Base-by-base conservation (phyloP, 371 early-diverging fungal species). In the Umbelopsis sp. region DNA sequence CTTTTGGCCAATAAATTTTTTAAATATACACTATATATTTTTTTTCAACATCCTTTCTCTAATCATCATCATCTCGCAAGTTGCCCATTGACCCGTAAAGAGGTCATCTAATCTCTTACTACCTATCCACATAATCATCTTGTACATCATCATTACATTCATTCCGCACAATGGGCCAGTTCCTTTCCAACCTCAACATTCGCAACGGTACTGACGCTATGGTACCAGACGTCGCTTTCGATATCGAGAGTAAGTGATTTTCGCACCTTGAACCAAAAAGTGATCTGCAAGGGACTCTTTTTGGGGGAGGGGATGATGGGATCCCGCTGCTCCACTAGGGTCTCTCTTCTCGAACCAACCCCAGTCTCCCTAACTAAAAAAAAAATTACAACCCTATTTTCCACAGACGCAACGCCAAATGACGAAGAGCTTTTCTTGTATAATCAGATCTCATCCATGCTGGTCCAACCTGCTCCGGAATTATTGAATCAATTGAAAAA, bases 351-450 rank as follows among this genome's bases (percentile, higher is more conserved):
- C 65, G 29, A 29, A 29, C 29, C 29, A 29, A 32, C 29, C 25
- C 32, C 52, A 24, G 20, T 45, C 29, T 44, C 37, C 24, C 45
- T 48, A 48, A 48, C 48, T 7, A 48, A n/a, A 48, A 5, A 18
- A 50, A 16, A 20, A 24, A 10, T 66, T 29, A 57, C 65, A 44
- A 16, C 37, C 25, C 18, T 69, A 5, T 41, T 41, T 4, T 41
- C 1, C 12, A 41, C 70, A 90, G 91, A 80, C 69, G 82, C 87
- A 8, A 77, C 72, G 16, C 79, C 83, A 63, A 78, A 86, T 14
- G 70, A 77, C 18, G 85, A 81, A 48, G 91, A 90, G 62, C 72
- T 76, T 45, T 77, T 74, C 48, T 68, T 86, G 32, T 86, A 89
- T 69, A 75, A 80, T 46, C 78, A 82, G 65, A 76, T 87, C 20